Evolutionary conservation across 129 eudicot species (phyloP).

Genomic region (Tagetes patula): DNA sequence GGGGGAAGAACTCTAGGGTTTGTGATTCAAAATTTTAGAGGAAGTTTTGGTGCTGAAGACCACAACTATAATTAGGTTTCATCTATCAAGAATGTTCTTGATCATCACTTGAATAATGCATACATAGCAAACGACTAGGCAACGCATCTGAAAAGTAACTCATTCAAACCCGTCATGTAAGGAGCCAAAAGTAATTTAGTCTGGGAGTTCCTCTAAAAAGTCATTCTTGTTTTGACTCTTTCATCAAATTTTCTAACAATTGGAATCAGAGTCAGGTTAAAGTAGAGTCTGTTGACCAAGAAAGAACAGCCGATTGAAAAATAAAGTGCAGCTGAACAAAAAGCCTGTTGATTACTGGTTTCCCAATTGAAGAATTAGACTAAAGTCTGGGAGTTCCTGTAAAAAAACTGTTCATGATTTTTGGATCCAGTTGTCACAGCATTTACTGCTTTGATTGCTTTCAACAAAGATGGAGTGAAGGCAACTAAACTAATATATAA

Average conservation of each 20-base stretch:
- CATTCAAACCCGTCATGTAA: constrained; percentile 4
- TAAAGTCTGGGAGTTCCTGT: no score
- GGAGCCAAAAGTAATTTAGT: constrained; percentile 9
- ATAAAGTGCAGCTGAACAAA: no score
- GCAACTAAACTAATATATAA: background rate
- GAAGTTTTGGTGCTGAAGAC: background rate
- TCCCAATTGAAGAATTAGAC: no score
- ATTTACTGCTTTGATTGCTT: background rate
- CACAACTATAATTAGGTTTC: constrained; percentile 3
- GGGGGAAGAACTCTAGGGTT: background rate
- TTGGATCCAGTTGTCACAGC: no score
- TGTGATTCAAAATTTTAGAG: background rate
- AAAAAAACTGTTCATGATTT: no score
- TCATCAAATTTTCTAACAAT: no score
- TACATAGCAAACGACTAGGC: background rate
- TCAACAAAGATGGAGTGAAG: constrained; percentile 4
- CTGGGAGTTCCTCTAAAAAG: no score
- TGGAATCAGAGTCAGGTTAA: no score
- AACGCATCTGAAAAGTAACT: background rate
- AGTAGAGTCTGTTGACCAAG: no score
- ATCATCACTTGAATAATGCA: background rate
- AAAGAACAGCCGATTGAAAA: no score
- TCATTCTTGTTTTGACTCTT: no score
- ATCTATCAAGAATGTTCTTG: background rate
- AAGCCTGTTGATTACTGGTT: no score